Conservation (phyloP, 352 stramenopile genomes). For the Phytophthora multivora region DNA sequence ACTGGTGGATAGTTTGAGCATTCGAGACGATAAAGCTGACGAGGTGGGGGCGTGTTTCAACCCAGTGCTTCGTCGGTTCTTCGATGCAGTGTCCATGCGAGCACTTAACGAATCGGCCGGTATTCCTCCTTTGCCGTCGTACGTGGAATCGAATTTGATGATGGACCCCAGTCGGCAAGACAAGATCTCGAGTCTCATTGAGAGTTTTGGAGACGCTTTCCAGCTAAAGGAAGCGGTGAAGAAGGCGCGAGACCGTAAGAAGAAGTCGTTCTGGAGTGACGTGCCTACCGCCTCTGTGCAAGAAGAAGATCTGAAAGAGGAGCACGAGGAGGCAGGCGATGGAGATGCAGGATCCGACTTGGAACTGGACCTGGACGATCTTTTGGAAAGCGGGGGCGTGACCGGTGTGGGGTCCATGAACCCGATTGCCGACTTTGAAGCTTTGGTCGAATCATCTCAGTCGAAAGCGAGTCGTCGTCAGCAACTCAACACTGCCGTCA, state of each 20-base stretch:
- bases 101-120: conserved; percentile 55
- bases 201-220: conserved; percentile 75
- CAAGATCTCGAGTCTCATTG: conserved; percentile 62
- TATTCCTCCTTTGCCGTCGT: conserved; percentile 55
- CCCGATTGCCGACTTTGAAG: conserved; percentile 82
- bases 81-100: conserved; percentile 60
- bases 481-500: conserved; percentile 54
- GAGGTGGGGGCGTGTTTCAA: conserved; percentile 73
- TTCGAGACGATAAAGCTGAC: conserved; percentile 63
- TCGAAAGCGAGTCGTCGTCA: conserved; percentile 47
- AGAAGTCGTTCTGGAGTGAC: conserved; percentile 85
- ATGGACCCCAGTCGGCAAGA: conserved; percentile 57
- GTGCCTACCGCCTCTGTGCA: conserved; percentile 38
- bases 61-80: conserved; percentile 75
- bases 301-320: conserved; percentile 50
- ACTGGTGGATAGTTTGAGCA: conserved; percentile 76
- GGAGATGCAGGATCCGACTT: conserved; percentile 55
- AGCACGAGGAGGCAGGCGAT: conserved; percentile 27
- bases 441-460: conserved; percentile 54
- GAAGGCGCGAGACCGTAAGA: conserved; percentile 65
- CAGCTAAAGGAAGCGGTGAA: conserved; percentile 79
- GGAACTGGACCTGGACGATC: conserved; percentile 73
- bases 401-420: conserved; percentile 85
- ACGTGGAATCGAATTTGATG: conserved; percentile 64
- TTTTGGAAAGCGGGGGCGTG: conserved; percentile 68